Conservation (phyloP, 1,284 basidiomycete species). For the Salmacisia buchloeana region DNA sequence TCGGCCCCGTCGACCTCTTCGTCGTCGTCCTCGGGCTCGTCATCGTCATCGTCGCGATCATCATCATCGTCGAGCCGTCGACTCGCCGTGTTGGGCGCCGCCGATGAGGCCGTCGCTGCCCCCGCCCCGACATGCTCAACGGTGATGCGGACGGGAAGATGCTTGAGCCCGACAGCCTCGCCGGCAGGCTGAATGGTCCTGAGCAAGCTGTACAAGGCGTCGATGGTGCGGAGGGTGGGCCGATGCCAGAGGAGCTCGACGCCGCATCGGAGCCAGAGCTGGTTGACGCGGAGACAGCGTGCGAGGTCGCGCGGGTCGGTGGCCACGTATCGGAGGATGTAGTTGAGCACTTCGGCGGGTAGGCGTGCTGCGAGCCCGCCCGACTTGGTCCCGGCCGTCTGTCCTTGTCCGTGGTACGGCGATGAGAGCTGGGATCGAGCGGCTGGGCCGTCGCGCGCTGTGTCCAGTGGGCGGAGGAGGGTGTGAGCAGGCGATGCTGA, state of each 20-base stretch:
- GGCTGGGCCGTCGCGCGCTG: no score
- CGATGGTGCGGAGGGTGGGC: conserved; percentile 66
- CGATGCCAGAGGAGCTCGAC: conserved; percentile 94
- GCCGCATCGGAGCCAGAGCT: conserved; percentile 89
- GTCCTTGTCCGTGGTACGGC: neutral
- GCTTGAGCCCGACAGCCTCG: neutral
- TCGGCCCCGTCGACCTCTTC: neutral
- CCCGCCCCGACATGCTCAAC: conserved; percentile 57
- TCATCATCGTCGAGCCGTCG: neutral
- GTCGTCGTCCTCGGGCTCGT: neutral
- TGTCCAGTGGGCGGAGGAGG: no score
- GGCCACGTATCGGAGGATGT: conserved; percentile 80
- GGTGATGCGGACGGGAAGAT: neutral
- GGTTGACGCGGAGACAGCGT: conserved; percentile 63
- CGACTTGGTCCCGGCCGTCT: conserved; percentile 24
- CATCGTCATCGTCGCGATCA: neutral
- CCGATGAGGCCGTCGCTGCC: conserved; percentile 57
- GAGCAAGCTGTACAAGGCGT: conserved; percentile 61
- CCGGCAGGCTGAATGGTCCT: neutral
- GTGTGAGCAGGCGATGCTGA: no score
- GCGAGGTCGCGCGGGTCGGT: conserved; percentile 65
- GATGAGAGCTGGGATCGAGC: no score
- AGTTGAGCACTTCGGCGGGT: conserved; percentile 85
- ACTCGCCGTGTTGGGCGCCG: conserved; percentile 9
- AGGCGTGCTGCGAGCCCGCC: conserved; percentile 51